These are phyloP conservation scores for Nyctanthes arbortristis DNA, from an alignment of 257 asterid species.

Conservation along the genomic window DNA sequence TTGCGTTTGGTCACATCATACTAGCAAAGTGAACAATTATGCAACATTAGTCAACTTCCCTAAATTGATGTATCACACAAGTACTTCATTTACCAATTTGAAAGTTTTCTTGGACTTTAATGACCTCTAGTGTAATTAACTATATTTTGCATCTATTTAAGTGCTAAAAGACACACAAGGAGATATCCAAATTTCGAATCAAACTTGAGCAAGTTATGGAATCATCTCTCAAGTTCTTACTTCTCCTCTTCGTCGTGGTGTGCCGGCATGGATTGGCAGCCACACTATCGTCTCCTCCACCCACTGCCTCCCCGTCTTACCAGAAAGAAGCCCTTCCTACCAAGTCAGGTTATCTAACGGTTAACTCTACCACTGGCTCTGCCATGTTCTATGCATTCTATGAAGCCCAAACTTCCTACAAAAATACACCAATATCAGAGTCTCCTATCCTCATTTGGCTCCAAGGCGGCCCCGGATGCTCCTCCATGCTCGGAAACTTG, in stretches of 20 bases:
- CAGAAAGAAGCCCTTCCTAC: constrained; percentile 74
- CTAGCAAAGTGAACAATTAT: too few relatives aligned
- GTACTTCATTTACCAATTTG: too few relatives aligned
- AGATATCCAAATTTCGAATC: constrained; percentile 7
- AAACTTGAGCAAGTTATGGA: constrained; percentile 26
- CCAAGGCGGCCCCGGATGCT: constrained; percentile 93
- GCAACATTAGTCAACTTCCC: too few relatives aligned
- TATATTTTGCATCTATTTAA: constrained; percentile 36
- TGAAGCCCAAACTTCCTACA: constrained; percentile 50
- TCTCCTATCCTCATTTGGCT: constrained; percentile 84
- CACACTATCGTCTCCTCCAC: constrained; percentile 23
- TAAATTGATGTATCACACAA: too few relatives aligned
- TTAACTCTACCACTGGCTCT: constrained; percentile 68
- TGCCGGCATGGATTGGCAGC: background rate
- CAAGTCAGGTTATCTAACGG: constrained; percentile 77
- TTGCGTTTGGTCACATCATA: too few relatives aligned
- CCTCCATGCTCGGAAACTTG: constrained; percentile 76
- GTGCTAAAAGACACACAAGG: background rate
- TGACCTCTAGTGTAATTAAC: too few relatives aligned
- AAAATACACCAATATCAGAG: constrained; percentile 34
- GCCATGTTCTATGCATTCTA: constrained; percentile 81
- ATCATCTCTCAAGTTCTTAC: constrained; percentile 33
- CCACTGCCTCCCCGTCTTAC: constrained; percentile 33
- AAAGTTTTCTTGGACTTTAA: too few relatives aligned
- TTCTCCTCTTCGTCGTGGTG: constrained; percentile 34